These are phyloP conservation scores for Melampsora occidentalis DNA, from an alignment of 1,284 basidiomycete species.

Conservation along the genomic window DNA sequence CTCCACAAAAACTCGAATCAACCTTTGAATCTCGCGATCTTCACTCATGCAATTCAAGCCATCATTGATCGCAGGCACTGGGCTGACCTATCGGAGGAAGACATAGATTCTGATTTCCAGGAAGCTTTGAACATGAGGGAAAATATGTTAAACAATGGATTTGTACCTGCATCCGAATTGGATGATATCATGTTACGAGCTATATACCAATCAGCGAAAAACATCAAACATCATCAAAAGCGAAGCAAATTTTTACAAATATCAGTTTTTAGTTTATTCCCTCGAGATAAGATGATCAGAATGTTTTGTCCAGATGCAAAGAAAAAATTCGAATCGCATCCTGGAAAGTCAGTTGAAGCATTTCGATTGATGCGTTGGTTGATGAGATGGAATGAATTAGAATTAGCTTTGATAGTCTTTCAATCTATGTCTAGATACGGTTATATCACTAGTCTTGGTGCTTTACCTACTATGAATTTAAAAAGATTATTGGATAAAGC, in stretches of 20 bases:
- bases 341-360: slow-evolving; percentile 39
- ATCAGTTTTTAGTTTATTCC: slow-evolving; percentile 22
- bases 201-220: slow-evolving; percentile 13
- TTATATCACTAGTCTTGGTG: slow-evolving; percentile 28
- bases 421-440: slow-evolving; percentile 40
- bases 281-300: slow-evolving; percentile 26
- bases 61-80: background rate
- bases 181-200: slow-evolving; percentile 35
- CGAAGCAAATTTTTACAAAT: slow-evolving; percentile 20
- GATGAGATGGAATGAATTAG: slow-evolving; percentile 31
- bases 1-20: slow-evolving; percentile 4
- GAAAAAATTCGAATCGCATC: slow-evolving; percentile 30
- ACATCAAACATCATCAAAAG: slow-evolving; percentile 7
- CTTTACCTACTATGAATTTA: slow-evolving; percentile 20
- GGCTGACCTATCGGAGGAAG: background rate
- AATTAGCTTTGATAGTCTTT: slow-evolving; percentile 31
- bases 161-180: slow-evolving; percentile 15
- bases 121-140: slow-evolving; percentile 23
- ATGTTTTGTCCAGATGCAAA: background rate
- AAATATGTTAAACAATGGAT: slow-evolving; percentile 22
- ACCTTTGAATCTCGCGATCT: slow-evolving; percentile 12
- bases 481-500: slow-evolving; percentile 24
- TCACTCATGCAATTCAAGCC: slow-evolving; percentile 34
- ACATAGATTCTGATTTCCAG: slow-evolving; percentile 1
- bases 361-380: slow-evolving; percentile 39